Base-by-base conservation (phyloP, 164 flowering plant genomes). In the Magnolia changhungtana region DNA sequence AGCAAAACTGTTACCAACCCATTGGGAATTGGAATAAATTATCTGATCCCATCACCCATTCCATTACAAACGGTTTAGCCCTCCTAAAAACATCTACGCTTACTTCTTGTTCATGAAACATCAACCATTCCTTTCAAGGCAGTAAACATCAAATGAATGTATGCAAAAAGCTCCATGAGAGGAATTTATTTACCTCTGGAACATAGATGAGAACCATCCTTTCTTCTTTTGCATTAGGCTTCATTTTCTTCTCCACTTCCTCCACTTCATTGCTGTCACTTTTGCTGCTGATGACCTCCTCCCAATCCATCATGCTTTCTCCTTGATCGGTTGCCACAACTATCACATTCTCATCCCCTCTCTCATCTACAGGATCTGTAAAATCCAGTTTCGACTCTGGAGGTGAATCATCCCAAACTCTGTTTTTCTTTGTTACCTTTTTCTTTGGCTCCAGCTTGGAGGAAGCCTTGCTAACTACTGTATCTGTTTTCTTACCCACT, bases 191-290 rank as follows among this genome's bases (percentile, higher is more conserved):
- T 85, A 96, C 99, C 98, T 91, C 77, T 90, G 95, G 84, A 94
- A 94, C 94, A 96, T 87, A 9, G 98, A 87, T 23, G 99, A 92
- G 82, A 96, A 94, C 99, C 97, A 96, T 20, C 97, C 97, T 79
- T 86, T 91, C 86, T 89, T 93, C 87, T 90, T 55, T 37, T 55
- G 61, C 72, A 67, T 84, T 87, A 65, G 73, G 80, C 83, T 90
- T 90, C 75, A 64, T 77, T 52, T 80, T 83, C 77, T 82, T 83
- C 50, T 21, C 85, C 4, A 27, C 82, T 59, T 86, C 89, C 72
- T 88, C 90, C 31, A 84, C 92, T 37, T 90, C 93, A 49, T 93
- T 98, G 78, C 59, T 72, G 81, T 95, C 98, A 82, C 92, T 87
- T 6, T 93, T 98, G 78, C 98, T 93, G 80, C 94, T 91, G 50